Base-by-base conservation (phyloP, 2,329 filamentous ascomycete species). In the Neobulgaria alba region DNA sequence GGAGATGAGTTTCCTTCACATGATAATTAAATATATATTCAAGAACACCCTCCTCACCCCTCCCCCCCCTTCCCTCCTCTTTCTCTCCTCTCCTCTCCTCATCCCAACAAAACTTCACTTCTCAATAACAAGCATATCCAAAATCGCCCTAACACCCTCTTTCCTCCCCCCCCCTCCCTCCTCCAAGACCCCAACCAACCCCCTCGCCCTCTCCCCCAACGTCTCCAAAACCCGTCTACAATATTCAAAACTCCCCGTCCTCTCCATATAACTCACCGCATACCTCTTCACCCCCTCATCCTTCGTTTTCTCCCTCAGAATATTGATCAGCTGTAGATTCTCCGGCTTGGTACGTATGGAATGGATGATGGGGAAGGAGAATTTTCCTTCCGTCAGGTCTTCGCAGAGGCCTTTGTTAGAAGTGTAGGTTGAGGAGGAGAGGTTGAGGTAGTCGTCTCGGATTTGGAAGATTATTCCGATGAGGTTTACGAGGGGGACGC, bases 331-430 rank as follows among this genome's bases (percentile, higher is more conserved):
- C 56, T 93, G 82, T 52, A 84, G 69, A 58, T 88, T 85, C 20
- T 67, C 65, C 14, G 77, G 85, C 58, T 88, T 76, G 45, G 82
- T 68, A 45, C 85, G 84, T 53, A 96, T 93, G 61, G 84, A 83
- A 66, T 96, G 90, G 56, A 96, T 95, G 56, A 96, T 81, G 30
- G 89, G 88, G 61, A 95, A 95, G 18, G 83, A 90, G 67, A 95
- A 95, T 71, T 96, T 96, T 49, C 90, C 90, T 67, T 96, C 92
- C 1, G 88, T 95, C 54, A 96, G 67, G 63, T 96, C 92, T 67
- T 96, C 90, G 63, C 86, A 94, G 53, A 95, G 75, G 36, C 90
- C 92, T 67, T 96, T 96, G 63, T 94, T 90, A 49, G 82, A 71
- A 29, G 79, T 80, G 68, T 95, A 95, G 56, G 79, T 72, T n/a